These are phyloP conservation scores for Phaseolus coccineus DNA, from an alignment of 331 rosid genomes.

Conservation along the genomic window DNA sequence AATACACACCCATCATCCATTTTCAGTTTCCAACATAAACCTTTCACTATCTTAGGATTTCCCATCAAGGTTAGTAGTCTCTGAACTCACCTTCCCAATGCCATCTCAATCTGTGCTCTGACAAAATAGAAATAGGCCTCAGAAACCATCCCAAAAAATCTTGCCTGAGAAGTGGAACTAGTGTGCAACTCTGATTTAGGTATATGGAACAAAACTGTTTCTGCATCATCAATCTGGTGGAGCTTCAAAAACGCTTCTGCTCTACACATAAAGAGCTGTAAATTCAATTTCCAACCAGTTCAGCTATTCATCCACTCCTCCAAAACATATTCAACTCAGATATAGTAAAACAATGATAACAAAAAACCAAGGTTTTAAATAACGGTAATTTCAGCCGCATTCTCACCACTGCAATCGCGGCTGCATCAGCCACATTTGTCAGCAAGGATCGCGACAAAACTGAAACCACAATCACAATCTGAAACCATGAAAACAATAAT, in stretches of 20 bases:
- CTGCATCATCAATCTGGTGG: slow-evolving; percentile 87
- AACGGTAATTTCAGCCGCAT: neutral
- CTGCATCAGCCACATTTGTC: neutral
- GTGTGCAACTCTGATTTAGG: slow-evolving; percentile 54
- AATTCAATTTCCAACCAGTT: slow-evolving; percentile 76
- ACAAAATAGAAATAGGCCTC: slow-evolving; percentile 80
- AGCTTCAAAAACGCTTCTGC: slow-evolving; percentile 92
- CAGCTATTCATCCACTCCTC: slow-evolving; percentile 50
- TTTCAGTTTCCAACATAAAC: slow-evolving; percentile 64
- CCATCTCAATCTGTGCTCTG: slow-evolving; percentile 83
- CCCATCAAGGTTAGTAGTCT: slow-evolving; percentile 37
- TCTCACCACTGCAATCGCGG: neutral
- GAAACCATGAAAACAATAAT: neutral
- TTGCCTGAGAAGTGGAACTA: slow-evolving; percentile 55
- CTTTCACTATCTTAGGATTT: slow-evolving; percentile 34
- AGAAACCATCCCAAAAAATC: slow-evolving; percentile 78
- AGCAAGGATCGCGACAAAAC: neutral
- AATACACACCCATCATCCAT: slow-evolving; percentile 72
- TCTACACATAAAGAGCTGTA: slow-evolving; percentile 97
- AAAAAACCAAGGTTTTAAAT: neutral
- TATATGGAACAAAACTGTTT: slow-evolving; percentile 53
- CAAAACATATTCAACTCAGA: slow-evolving; percentile 31
- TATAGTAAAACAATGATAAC: neutral
- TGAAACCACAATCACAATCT: neutral
- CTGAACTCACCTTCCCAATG: slow-evolving; percentile 91